Evolutionary conservation across 441 rosid species (phyloP), one percentile per base, ranked within the genome.

Genomic region (Erodium trifolium): DNA sequence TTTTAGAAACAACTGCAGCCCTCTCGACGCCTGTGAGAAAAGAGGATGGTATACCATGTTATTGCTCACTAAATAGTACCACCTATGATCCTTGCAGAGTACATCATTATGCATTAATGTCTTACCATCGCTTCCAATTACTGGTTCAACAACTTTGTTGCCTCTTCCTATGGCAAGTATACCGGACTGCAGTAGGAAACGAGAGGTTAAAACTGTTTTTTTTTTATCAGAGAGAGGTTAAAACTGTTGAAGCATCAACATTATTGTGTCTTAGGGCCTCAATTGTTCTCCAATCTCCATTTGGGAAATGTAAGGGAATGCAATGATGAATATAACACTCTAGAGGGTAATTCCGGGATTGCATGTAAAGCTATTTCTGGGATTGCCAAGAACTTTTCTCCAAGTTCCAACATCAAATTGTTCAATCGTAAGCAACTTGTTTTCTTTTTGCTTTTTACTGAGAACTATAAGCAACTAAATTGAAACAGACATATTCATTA

Each of bases 131-230:
- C 77, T 76, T 77, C 94, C 91, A 34, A 77, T 73, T 17, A 82
- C 72, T 62, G 94, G 85, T 82, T 91, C 91, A 66, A 94, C 93
- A 60, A 90, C 89, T 80, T 82, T 85, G 75, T 90, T 94, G 76
- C 99, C 97, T 77, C 97, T 85, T 69, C 96, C 99, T 62, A 94
- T 83, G 65, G 97, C 97, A 74, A 94, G 97, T 78, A 94, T 94
- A 74, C 96, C 96, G 68, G 96, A 84, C 99, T 94, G 88, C 73
- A 80, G 80, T 65, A 37, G 67, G 10, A 73, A 14, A 73, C 51
- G 63, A 65, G 43, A 67, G 23, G 41, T 63, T n/a, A 34, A 72
- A 11, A 39, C 12, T 14, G 17, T 29, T 37, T n/a, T n/a, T n/a
- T n/a, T n/a, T n/a, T n/a, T n/a, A n/a, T n/a, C n/a, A n/a, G n/a